Conservation (phyloP, 345 rosid species). For the Aethionema arabicum region DNA sequence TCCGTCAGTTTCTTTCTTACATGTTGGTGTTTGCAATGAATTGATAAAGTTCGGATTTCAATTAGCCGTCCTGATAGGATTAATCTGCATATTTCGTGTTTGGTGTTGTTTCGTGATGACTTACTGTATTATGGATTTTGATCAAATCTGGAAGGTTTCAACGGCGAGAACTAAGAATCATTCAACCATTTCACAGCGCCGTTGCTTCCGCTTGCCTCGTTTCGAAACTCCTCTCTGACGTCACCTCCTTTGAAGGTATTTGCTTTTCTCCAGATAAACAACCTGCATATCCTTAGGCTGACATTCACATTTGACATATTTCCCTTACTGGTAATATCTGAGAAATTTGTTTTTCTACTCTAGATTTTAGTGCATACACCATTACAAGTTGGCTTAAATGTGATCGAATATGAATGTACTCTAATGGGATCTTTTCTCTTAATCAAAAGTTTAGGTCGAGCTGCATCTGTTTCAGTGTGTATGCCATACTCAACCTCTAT, state of each 20-base stretch:
- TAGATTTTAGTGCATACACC: too few relatives aligned
- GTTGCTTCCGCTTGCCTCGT: constrained; percentile 59
- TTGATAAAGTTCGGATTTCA: not conserved
- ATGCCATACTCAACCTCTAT: constrained; percentile 48
- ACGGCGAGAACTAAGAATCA: constrained; percentile 52
- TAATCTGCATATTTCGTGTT: too few relatives aligned
- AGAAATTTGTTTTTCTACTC: too few relatives aligned
- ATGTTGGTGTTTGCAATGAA: not conserved
- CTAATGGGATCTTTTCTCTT: not conserved
- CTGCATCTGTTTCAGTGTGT: constrained; percentile 21
- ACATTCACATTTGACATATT: not conserved
- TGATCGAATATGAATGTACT: not conserved
- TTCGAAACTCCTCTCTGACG: constrained; percentile 50
- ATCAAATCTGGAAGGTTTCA: constrained; percentile 36
- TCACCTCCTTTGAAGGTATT: constrained; percentile 50
- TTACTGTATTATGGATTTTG: not conserved
- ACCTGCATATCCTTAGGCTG: not conserved
- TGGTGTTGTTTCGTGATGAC: too few relatives aligned
- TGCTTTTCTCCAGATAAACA: constrained; percentile 1
- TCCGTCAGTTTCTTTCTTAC: not conserved
- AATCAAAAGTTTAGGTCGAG: constrained; percentile 18
- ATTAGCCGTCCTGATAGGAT: too few relatives aligned
- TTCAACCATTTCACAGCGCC: constrained; percentile 45
- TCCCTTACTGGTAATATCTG: too few relatives aligned
- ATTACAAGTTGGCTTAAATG: not conserved